Base-by-base conservation (phyloP, 2,329 filamentous ascomycete genomes). In the Xylaria sp. region DNA sequence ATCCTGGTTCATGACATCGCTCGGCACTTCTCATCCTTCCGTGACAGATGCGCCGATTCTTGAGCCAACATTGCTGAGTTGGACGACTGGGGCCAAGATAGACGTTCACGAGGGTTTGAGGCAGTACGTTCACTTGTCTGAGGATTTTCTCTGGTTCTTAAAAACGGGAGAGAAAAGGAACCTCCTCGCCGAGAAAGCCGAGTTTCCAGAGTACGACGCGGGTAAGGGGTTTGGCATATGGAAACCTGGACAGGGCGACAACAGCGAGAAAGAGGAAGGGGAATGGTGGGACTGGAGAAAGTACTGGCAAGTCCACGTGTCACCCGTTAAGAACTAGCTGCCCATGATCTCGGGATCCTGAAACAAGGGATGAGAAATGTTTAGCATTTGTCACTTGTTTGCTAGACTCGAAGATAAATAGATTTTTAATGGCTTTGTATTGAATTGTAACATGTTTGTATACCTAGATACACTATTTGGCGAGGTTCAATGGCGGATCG, bases 41-140 rank as follows among this genome's bases (percentile, higher is more conserved):
- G 87, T 91, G 23, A 91, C 90, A 0, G 90, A 92, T 74, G 90
- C 90, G 18, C 89, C 90, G 0, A 81, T 92, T 2, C 84, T 92
- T 8, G 86, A 91, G 69, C 90, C 90, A 0, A 79, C 85, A 60
- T 80, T 92, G 34, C 81, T 92, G 54, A 84, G 86, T 65, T 86
- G 87, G 81, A 87, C 88, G 0, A 91, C 89, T 0, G 88, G 89
- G 0, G 87, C 89, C 0, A 86, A 82, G 0, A 84, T 90, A n/a
- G 81, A 88, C 63, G 86, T 86, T 1, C 82, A 81, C 52, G 83
- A 88, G 66, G 89, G 87, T 0, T 76, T 91, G 51, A 77, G 81
- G 37, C 85, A 90, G 77, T 91, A 92, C 73, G 88, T 91, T 34
- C 82, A 86, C 54, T 81, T 89, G 1, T 85, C 88, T 0, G 78